Evolutionary conservation across 495 filamentous ascomycete species (phyloP), one percentile per base, ranked within the genome.

Genomic region (Tetracladium marchalianum): DNA sequence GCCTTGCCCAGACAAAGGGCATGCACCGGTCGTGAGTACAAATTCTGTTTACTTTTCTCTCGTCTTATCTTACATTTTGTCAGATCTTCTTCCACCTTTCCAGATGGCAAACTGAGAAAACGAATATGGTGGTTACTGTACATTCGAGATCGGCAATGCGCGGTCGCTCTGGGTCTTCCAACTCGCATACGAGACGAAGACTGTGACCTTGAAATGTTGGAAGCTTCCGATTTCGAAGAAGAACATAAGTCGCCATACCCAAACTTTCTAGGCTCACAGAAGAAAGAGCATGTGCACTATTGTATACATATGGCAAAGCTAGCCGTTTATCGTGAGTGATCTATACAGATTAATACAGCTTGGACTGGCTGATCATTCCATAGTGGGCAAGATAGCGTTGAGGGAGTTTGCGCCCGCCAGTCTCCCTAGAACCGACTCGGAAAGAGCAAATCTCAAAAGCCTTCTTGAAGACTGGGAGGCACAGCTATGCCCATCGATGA

Each of bases 121-220:
- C 43, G 68, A 16, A 69, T 73, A 9, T 73, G 68, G 67, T 73
- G 69, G 69, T 64, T 67, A 32, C 43, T 71, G 6, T 71, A 76
- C 63, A 71, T 70, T 0, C 56, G 76, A 39, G 77, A 81, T 52
- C 63, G 76, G 47, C 78, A 76, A 27, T 70, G 73, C 1, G 71
- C 77, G 31, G 75, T 76, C 11, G 74, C 75, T 24, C 66, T 81
- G 13, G 77, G 77, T n/a, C 63, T 75, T 19, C 77, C 77, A 6
- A 67, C 67, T n/a, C 70, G 68, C 42, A 70, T 77, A n/a, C 62
- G 66, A 7, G 67, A 72, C 31, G 68, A 72, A 48, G 69, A 71
- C 35, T 70, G 69, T 35, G 66, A 71, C 44, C 61, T 68, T 11
- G 56, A 62, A 1, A 65, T 65, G 40, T 62, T 72, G 1, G 54